These are phyloP conservation scores for Corymbia maculata DNA, from an alignment of 345 rosid genomes.

Conservation along the genomic window DNA sequence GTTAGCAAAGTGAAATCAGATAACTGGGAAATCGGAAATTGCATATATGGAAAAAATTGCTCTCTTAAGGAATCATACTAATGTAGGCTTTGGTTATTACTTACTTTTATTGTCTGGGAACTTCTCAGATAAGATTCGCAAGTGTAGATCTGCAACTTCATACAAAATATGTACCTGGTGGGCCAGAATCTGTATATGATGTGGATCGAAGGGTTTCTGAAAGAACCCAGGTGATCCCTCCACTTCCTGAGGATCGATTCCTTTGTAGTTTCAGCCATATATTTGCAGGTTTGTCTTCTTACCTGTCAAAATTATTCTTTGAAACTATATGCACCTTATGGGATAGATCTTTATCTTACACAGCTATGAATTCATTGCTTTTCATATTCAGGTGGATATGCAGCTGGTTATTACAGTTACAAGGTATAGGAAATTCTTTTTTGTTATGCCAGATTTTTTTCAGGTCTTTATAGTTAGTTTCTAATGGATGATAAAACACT, in stretches of 20 bases:
- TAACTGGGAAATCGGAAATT: neutral
- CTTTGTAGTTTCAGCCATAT: constrained; percentile 82
- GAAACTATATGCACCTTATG: neutral
- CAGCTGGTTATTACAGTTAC: constrained; percentile 97
- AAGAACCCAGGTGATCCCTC: constrained; percentile 71
- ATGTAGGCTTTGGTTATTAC: neutral
- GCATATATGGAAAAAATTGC: neutral
- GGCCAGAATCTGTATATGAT: constrained; percentile 64
- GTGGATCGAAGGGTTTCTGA: constrained; percentile 60
- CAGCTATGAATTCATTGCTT: neutral
- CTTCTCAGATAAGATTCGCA: constrained; percentile 60
- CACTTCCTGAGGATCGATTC: constrained; percentile 73
- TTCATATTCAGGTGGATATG: constrained; percentile 62
- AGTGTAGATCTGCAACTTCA: constrained; percentile 75
- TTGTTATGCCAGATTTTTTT: neutral
- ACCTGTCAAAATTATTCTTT: neutral
- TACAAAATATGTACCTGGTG: constrained; percentile 55
- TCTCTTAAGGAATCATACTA: neutral
- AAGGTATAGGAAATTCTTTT: constrained; percentile 40
- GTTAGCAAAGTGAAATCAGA: neutral
- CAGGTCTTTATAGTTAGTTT: neutral
- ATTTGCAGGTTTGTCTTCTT: constrained; percentile 51
- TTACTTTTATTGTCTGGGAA: neutral
- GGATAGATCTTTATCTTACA: neutral
- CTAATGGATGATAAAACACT: neutral